A percentile compares a stretch with the other conserved stretches of the same genome.
Evolutionary conservation across 805 yeast genomes (phyloP).

Genomic region (Kurtzmaniella fragi): DNA sequence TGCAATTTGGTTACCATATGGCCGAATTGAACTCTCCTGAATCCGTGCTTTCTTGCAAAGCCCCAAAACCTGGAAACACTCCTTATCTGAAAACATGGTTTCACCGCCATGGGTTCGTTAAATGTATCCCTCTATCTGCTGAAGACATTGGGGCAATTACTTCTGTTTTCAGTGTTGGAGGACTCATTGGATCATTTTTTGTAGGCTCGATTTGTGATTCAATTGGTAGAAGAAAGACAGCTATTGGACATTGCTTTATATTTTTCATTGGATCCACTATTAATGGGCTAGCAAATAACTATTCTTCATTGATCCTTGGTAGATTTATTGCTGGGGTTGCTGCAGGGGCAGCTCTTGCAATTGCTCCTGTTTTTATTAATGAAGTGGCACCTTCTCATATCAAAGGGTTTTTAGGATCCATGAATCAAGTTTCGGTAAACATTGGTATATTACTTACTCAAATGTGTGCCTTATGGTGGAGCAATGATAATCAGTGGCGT

Average conservation of each 20-base stretch:
- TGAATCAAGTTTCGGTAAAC: constrained; percentile 85
- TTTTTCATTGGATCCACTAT: constrained; percentile 60
- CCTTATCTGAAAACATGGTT: constrained; percentile 36
- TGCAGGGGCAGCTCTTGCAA: constrained; percentile 84
- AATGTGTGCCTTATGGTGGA: constrained; percentile 61
- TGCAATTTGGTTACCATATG: constrained; percentile 94
- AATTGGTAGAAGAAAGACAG: constrained; percentile 58
- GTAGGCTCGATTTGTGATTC: constrained; percentile 62
- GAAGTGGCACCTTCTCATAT: constrained; percentile 68
- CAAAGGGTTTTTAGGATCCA: constrained; percentile 79
- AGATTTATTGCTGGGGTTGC: constrained; percentile 78
- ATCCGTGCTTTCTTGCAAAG: constrained; percentile 55
- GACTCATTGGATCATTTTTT: constrained; percentile 65
- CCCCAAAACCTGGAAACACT: constrained; percentile 21
- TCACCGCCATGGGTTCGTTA: constrained; percentile 31
- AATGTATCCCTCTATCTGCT: constrained; percentile 56
- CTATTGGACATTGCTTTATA: constrained; percentile 45
- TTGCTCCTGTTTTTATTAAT: constrained; percentile 75
- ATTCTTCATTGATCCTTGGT: constrained; percentile 50
- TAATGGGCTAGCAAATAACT: constrained; percentile 47
- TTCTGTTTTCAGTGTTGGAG: constrained; percentile 79
- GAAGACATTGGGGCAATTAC: constrained; percentile 68
- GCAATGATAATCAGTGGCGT: constrained; percentile 70
- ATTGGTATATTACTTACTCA: constrained; percentile 83
- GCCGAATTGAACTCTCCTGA: constrained; percentile 93